These are phyloP conservation scores for Phytophthora kernoviae DNA, from an alignment of 352 stramenopile genomes.

Conservation along the genomic window DNA sequence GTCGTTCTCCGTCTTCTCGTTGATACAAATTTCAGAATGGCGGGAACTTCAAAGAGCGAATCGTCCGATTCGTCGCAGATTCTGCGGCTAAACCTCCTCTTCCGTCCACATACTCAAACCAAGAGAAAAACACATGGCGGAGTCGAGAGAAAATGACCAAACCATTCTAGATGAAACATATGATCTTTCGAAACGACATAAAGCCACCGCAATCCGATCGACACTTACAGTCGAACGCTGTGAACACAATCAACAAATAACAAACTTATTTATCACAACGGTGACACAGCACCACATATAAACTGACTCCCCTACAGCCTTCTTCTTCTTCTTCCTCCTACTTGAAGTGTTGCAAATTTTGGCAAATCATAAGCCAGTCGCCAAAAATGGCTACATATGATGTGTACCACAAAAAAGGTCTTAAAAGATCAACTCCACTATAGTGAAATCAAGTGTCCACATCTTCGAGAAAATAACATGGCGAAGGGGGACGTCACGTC, in stretches of 20 bases:
- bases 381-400: too few relatives aligned
- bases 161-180: neutral
- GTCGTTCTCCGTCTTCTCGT: neutral
- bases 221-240: too few relatives aligned
- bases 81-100: neutral
- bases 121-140: neutral
- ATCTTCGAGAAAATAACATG: conserved; percentile 9
- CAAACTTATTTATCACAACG: too few relatives aligned
- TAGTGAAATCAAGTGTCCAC: conserved; percentile 5
- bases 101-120: neutral
- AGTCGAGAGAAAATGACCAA: neutral
- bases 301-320: too few relatives aligned
- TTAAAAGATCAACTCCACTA: too few relatives aligned
- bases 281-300: too few relatives aligned
- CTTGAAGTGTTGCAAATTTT: neutral
- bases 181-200: too few relatives aligned
- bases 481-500: conserved; percentile 4
- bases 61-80: conserved; percentile 3
- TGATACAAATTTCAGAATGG: neutral
- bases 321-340: too few relatives aligned
- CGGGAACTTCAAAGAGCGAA: neutral
- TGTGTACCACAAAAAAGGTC: neutral
- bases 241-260: too few relatives aligned
- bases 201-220: too few relatives aligned
- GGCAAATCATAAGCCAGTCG: too few relatives aligned